Evolutionary conservation across 495 filamentous ascomycete genomes (phyloP).

Genomic region (Annulohypoxylon bovei): DNA sequence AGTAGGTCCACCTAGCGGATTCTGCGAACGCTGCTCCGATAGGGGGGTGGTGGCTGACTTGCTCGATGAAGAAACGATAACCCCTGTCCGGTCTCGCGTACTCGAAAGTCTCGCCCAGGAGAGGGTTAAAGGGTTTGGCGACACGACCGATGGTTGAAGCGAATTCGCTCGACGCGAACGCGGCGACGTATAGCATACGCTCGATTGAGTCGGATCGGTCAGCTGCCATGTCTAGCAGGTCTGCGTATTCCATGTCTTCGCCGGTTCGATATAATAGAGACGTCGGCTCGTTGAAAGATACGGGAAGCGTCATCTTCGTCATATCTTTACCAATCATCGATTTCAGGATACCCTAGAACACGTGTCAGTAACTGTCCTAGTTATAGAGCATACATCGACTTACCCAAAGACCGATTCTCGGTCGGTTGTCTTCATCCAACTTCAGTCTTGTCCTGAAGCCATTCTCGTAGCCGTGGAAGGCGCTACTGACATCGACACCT

Average conservation of each 20-base stretch:
- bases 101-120: conserved; percentile 96
- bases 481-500: conserved; percentile 71
- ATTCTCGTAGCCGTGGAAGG: conserved; percentile 92
- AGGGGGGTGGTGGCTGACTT: conserved; percentile 97
- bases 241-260: conserved; percentile 97
- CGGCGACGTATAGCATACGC: conserved; percentile 94
- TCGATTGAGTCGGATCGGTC: conserved; percentile 87
- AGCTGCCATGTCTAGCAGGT: conserved; percentile 90
- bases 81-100: conserved; percentile 95
- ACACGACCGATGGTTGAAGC: conserved; percentile 96
- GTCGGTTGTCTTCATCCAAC: conserved; percentile 91
- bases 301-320: conserved; percentile 99
- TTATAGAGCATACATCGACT: conserved; percentile 40
- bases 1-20: conserved; percentile 95
- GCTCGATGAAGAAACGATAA: conserved; percentile 97
- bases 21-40: conserved; percentile 95
- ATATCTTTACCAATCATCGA: conserved; percentile 99
- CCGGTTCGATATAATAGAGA: conserved; percentile 95
- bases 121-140: conserved; percentile 96
- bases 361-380: conserved; percentile 22
- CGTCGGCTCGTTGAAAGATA: conserved; percentile 98
- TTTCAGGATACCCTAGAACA: conserved; percentile 86
- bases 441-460: conserved; percentile 79
- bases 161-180: conserved; percentile 95
- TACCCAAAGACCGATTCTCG: conserved; percentile 97